phyloP scores from a whole-genome alignment of 768 basidiomycete genomes.

The Termitomyces bulborhizus region DNA sequence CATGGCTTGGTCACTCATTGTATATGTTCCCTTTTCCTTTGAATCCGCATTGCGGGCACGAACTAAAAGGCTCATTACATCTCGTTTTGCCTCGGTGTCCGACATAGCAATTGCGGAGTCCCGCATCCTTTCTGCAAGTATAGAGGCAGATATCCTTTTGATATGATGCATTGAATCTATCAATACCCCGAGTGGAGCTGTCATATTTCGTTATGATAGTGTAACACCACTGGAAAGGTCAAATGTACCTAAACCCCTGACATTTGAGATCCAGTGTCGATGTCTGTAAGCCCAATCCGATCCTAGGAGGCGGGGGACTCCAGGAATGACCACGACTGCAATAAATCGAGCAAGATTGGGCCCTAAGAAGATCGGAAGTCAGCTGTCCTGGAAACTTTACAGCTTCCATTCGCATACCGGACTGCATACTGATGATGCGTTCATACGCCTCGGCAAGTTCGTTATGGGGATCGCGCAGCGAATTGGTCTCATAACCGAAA shows the following conservation, averaged over 20 bases:
- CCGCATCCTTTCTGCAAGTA: conserved; percentile 34
- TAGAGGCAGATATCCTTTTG: conserved; percentile 29
- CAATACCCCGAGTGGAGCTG: conserved; percentile 19
- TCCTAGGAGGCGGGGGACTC: conserved; percentile 21
- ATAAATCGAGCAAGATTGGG: conserved; percentile 31
- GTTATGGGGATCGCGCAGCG: conserved; percentile 38
- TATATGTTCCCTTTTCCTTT: conserved; percentile 27
- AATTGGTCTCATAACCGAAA: conserved; percentile 41
- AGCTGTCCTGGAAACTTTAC: not conserved
- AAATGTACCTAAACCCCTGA: conserved; percentile 16
- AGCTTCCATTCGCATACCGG: conserved; percentile 14
- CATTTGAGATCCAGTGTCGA: conserved; percentile 23
- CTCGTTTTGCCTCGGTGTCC: conserved; percentile 36
- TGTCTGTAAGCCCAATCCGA: conserved; percentile 32
- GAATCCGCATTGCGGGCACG: conserved; percentile 33
- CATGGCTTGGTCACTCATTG: conserved; percentile 41
- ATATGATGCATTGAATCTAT: conserved; percentile 37
- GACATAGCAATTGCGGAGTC: conserved; percentile 26
- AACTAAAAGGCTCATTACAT: conserved; percentile 49
- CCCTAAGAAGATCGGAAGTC: conserved; percentile 6
- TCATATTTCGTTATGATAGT: not conserved
- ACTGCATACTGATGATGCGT: conserved; percentile 32
- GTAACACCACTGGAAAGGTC: not conserved
- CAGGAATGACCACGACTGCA: conserved; percentile 29
- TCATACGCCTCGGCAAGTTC: conserved; percentile 44